phyloP scores from a whole-genome alignment of 768 basidiomycete species.

The Hortiboletus campestris region DNA sequence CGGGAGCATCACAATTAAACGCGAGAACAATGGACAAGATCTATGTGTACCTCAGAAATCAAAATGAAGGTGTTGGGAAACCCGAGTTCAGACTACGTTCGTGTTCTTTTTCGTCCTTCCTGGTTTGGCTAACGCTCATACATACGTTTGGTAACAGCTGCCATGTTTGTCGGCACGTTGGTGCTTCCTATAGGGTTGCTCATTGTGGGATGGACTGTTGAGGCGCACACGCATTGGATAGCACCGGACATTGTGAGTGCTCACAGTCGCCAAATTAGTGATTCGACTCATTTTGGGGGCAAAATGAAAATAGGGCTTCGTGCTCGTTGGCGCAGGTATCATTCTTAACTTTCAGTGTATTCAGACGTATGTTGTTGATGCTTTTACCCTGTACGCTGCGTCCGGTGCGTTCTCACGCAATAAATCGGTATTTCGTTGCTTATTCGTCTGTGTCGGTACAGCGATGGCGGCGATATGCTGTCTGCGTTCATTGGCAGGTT shows the following conservation, averaged over 20 bases:
- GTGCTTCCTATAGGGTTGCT: slow-evolving; percentile 66
- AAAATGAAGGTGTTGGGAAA: slow-evolving; percentile 51
- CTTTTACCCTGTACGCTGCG: slow-evolving; percentile 64
- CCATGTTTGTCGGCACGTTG: slow-evolving; percentile 57
- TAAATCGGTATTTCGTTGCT: not conserved
- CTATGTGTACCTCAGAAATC: slow-evolving; percentile 48
- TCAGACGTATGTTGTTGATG: slow-evolving; percentile 67
- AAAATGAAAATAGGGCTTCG: slow-evolving; percentile 48
- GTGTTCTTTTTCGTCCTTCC: slow-evolving; percentile 10
- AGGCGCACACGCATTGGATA: slow-evolving; percentile 63
- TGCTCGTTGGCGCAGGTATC: slow-evolving; percentile 52
- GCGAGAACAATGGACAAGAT: slow-evolving; percentile 55
- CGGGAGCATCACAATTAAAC: slow-evolving; percentile 50
- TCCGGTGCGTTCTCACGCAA: slow-evolving; percentile 45
- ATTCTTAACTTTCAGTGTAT: slow-evolving; percentile 61
- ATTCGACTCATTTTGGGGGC: not conserved
- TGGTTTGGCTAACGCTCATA: not conserved
- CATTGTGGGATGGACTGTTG: slow-evolving; percentile 68
- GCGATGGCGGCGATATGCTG: too few species aligned
- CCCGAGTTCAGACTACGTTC: slow-evolving; percentile 55
- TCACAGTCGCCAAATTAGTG: not conserved
- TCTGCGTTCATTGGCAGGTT: too few species aligned
- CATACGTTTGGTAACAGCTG: slow-evolving; percentile 39
- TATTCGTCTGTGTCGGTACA: too few species aligned
- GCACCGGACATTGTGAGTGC: slow-evolving; percentile 58